These are phyloP conservation scores for Suillus clintonianus DNA, from an alignment of 768 basidiomycete species.

Conservation along the genomic window DNA sequence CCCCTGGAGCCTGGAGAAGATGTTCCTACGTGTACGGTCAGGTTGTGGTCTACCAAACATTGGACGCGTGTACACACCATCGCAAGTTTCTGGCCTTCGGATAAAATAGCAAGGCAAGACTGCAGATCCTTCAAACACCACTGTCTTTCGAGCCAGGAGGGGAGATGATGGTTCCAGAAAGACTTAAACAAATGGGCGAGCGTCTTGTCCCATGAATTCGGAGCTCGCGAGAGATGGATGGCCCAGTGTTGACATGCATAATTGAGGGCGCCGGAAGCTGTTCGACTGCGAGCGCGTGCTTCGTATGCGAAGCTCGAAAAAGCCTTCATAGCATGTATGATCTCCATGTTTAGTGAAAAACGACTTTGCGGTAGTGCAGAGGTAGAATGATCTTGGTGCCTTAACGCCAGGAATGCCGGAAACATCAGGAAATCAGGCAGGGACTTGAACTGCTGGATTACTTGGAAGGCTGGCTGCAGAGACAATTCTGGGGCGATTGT, in stretches of 20 bases:
- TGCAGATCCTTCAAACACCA: not conserved
- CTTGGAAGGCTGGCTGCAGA: not conserved
- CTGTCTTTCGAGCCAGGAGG: not conserved
- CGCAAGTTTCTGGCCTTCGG: not conserved
- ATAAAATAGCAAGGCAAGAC: not conserved
- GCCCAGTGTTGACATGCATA: not conserved
- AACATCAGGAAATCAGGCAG: not conserved
- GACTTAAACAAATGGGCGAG: not conserved
- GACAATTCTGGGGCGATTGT: not conserved
- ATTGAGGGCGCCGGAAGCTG: not conserved
- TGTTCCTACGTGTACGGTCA: not conserved
- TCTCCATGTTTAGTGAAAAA: not conserved
- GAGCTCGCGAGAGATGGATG: not conserved
- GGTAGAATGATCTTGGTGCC: not conserved
- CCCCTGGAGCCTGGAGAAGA: not conserved
- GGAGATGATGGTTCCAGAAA: not conserved
- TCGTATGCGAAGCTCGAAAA: not conserved
- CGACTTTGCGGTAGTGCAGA: no score
- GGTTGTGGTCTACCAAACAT: not conserved
- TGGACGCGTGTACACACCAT: not conserved
- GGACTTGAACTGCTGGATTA: not conserved
- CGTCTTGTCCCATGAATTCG: not conserved
- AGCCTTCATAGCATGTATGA: not conserved
- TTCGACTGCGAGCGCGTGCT: not conserved
- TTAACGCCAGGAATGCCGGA: not conserved